Evolutionary conservation across 2,329 filamentous ascomycete genomes (phyloP).

Genomic region (Aspergillus phoenicis): DNA sequence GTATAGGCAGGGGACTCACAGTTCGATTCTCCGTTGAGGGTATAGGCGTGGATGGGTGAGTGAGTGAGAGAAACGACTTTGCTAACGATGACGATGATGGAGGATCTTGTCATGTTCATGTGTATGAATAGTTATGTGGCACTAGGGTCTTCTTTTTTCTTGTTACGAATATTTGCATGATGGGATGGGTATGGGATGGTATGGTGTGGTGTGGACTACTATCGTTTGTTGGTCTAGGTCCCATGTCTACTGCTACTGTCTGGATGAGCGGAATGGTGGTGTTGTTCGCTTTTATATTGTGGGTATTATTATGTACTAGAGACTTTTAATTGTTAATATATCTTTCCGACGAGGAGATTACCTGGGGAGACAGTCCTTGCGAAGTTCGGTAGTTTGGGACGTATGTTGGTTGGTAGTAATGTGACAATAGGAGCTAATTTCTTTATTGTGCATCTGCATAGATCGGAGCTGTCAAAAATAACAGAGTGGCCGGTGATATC

Average conservation of each 20-base stretch:
- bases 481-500: not conserved
- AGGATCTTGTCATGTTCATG: not conserved
- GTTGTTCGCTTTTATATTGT: not conserved
- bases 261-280: not conserved
- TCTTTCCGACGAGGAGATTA: not conserved
- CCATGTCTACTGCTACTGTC: not conserved
- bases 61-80: not conserved
- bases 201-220: not conserved
- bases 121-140: not conserved
- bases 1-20: constrained; percentile 25
- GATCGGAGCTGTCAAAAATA: not conserved
- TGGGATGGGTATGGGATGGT: not conserved
- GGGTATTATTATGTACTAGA: not conserved
- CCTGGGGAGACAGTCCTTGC: too few species aligned
- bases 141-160: too few species aligned
- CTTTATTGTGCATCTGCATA: not conserved
- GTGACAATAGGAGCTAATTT: too few species aligned
- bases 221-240: not conserved
- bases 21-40: not conserved
- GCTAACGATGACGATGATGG: not conserved
- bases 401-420: not conserved
- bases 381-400: not conserved
- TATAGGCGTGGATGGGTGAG: not conserved
- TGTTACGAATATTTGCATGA: not conserved
- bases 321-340: constrained; percentile 8